phyloP scores from a whole-genome alignment of 2,329 filamentous ascomycete genomes.

The Fusarium metavorans region DNA sequence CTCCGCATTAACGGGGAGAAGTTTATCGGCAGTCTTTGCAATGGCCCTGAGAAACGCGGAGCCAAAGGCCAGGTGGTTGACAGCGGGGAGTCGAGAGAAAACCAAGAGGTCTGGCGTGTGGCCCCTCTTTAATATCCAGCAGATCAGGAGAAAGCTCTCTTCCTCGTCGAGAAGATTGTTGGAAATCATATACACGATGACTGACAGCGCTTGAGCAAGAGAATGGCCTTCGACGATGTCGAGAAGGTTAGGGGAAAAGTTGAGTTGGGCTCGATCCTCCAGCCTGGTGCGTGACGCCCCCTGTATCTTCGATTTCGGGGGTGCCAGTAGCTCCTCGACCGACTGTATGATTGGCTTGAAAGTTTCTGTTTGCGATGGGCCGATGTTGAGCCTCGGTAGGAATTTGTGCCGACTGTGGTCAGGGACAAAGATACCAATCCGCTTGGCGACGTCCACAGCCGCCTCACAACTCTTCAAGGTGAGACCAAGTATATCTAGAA shows the following conservation, averaged over 20 bases:
- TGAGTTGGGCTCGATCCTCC: too few relatives aligned
- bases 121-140: neutral
- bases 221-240: neutral
- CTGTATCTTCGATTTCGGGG: neutral
- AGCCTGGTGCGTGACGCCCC: neutral
- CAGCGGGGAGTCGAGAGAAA: neutral
- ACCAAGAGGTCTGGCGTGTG: neutral
- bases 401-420: neutral
- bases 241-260: neutral
- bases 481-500: neutral
- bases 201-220: neutral
- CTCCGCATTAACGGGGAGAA: accelerated
- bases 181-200: neutral
- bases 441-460: neutral
- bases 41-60: neutral
- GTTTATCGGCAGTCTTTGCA: neutral
- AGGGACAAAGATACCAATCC: neutral
- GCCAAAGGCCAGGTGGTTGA: neutral
- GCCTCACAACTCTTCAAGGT: neutral
- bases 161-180: neutral
- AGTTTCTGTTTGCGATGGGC: neutral
- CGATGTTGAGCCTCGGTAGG: neutral
- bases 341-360: neutral
- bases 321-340: neutral
- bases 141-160: neutral